A percentile compares a stretch with the other conserved stretches of the same genome.
Evolutionary conservation across 148 eudicot species (phyloP).

Genomic region (Dianthus caryophyllus): DNA sequence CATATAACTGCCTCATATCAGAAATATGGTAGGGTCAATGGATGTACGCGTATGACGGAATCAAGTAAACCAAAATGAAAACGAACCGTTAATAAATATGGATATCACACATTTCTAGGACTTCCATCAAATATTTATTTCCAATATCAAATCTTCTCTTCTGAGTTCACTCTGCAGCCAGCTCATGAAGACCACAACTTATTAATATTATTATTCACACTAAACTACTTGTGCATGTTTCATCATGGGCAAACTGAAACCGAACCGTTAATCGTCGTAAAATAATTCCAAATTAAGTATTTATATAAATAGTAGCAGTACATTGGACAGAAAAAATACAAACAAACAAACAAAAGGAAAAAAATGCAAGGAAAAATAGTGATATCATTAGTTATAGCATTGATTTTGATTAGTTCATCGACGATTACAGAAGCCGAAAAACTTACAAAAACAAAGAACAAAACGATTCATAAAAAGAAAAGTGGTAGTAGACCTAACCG

Average conservation of each 20-base stretch:
- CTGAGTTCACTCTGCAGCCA: conserved; percentile 9
- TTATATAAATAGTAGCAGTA: conserved; percentile 10
- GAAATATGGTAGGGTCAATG: too few species aligned
- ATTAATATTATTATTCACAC: conserved; percentile 13
- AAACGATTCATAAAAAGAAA: conserved; percentile 15
- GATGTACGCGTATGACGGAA: too few species aligned
- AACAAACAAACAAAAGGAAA: not conserved
- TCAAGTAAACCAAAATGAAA: too few species aligned
- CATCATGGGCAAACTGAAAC: not conserved
- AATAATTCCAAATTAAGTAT: not conserved
- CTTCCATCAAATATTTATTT: conserved; percentile 12
- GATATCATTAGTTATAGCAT: conserved; percentile 14
- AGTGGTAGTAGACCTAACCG: conserved; percentile 12
- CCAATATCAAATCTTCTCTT: not conserved
- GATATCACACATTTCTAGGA: conserved; percentile 15
- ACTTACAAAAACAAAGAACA: conserved; percentile 11
- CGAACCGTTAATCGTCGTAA: not conserved
- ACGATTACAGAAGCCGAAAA: conserved; percentile 24
- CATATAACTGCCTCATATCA: too few species aligned
- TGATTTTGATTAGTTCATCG: conserved; percentile 19
- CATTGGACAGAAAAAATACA: not conserved
- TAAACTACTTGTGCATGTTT: not conserved
- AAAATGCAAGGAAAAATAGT: conserved; percentile 23
- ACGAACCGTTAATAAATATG: too few species aligned
- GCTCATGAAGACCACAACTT: conserved; percentile 8